A percentile compares a stretch with the other conserved stretches of the same genome.
Evolutionary conservation across 805 yeast genomes (phyloP).

Genomic region (Nematodospora valgi): DNA sequence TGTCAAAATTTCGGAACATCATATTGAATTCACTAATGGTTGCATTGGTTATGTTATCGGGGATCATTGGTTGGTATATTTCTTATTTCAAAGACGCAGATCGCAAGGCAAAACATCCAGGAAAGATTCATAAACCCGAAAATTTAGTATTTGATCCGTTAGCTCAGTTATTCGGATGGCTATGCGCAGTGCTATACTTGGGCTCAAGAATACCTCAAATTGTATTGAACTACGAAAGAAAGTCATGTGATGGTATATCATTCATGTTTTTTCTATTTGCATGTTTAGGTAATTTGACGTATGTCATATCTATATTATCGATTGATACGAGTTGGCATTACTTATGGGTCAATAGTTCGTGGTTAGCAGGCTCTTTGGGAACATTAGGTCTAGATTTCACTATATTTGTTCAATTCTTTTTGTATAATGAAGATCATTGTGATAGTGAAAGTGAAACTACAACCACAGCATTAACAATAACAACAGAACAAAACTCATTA

Average conservation of each 20-base stretch:
- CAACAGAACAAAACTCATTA: conserved; percentile 2
- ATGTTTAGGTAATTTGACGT: conserved; percentile 88
- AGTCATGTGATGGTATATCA: conserved; percentile 93
- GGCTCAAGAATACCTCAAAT: conserved; percentile 95
- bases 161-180: conserved; percentile 87
- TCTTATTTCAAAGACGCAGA: conserved; percentile 50
- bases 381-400: conserved; percentile 80
- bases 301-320: conserved; percentile 79
- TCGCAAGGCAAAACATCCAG: conserved; percentile 29
- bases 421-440: conserved; percentile 48
- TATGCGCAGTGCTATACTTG: conserved; percentile 69
- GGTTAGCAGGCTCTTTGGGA: conserved; percentile 92
- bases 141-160: conserved; percentile 63
- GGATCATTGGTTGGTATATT: conserved; percentile 84
- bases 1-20: conserved; percentile 19
- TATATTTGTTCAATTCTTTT: conserved; percentile 82
- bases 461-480: no score
- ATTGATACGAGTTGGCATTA: conserved; percentile 70
- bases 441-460: conserved; percentile 18
- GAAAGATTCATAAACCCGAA: conserved; percentile 25
- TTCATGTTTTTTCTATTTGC: conserved; percentile 93
- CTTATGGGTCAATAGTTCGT: conserved; percentile 76
- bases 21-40: conserved; percentile 50
- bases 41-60: conserved; percentile 65
- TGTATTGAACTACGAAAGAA: conserved; percentile 75